Evolutionary conservation across 1,284 basidiomycete genomes (phyloP).

Genomic region (Apiotrichum gracile): DNA sequence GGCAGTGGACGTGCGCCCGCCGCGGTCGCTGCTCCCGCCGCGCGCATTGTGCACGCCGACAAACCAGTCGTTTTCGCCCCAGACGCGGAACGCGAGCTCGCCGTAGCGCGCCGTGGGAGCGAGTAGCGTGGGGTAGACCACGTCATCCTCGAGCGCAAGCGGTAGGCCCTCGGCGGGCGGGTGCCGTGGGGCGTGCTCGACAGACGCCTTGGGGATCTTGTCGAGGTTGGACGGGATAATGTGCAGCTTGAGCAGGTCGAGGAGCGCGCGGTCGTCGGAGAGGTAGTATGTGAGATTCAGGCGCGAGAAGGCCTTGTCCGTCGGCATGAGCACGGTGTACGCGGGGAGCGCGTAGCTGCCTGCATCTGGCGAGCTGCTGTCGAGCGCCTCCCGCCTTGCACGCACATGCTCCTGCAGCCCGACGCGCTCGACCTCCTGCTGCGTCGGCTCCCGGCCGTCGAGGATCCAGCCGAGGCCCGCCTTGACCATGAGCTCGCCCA

Average conservation of each 20-base stretch:
- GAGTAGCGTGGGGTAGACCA: slow-evolving; percentile 67
- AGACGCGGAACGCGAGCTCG: slow-evolving; percentile 68
- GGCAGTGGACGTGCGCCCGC: slow-evolving; percentile 70
- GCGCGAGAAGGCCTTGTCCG: slow-evolving; percentile 85
- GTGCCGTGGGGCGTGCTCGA: slow-evolving; percentile 1
- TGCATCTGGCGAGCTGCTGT: slow-evolving; percentile 3
- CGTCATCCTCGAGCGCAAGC: slow-evolving; percentile 62
- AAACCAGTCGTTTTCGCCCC: slow-evolving; percentile 53
- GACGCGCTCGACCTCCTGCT: slow-evolving; percentile 45
- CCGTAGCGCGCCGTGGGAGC: slow-evolving; percentile 63
- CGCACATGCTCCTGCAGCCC: slow-evolving; percentile 42
- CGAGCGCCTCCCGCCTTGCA: slow-evolving; percentile 43
- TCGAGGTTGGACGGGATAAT: slow-evolving; percentile 58
- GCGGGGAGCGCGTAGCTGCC: slow-evolving; percentile 40
- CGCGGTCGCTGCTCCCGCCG: slow-evolving; percentile 62
- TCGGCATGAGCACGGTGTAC: slow-evolving; percentile 82
- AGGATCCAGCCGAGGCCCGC: slow-evolving; percentile 85
- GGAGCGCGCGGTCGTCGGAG: slow-evolving; percentile 57
- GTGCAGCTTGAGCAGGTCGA: slow-evolving; percentile 76
- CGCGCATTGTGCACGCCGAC: slow-evolving; percentile 88
- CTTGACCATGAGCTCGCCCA: slow-evolving; percentile 74
- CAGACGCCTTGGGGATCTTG: slow-evolving; percentile 1
- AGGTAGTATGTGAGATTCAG: slow-evolving; percentile 77
- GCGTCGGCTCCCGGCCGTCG: slow-evolving; percentile 69
- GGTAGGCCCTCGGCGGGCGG: slow-evolving; percentile 53